These are phyloP conservation scores for Medicago truncatula DNA, from an alignment of 306 rosid genomes.

Conservation along the genomic window MtrunA17r5.0-ANR NC_053049.1:41418001-41418500, in stretches of 20 bases:
- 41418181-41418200: conserved; percentile 51
- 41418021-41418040: conserved; percentile 29
- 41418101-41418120: conserved; percentile 48
- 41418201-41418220: conserved; percentile 33
- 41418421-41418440: conserved; percentile 30
- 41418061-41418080: conserved; percentile 41
- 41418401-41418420: neutral
- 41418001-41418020: conserved; percentile 29
- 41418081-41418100: conserved; percentile 32
- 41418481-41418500: conserved; percentile 32
- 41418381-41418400: conserved; percentile 13
- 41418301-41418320: conserved; percentile 16
- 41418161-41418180: conserved; percentile 71
- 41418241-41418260: conserved; percentile 5
- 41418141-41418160: conserved; percentile 73
- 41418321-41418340: neutral
- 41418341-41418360: conserved; percentile 27
- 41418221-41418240: neutral
- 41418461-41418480: conserved; percentile 48
- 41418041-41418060: conserved; percentile 42
- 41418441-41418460: conserved; percentile 22
- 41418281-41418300: conserved; percentile 22
- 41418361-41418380: conserved; percentile 17
- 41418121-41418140: conserved; percentile 83
- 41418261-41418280: neutral